These are phyloP conservation scores for Teunomyces atbi DNA, from an alignment of 805 yeast genomes.

Conservation along the genomic window DNA sequence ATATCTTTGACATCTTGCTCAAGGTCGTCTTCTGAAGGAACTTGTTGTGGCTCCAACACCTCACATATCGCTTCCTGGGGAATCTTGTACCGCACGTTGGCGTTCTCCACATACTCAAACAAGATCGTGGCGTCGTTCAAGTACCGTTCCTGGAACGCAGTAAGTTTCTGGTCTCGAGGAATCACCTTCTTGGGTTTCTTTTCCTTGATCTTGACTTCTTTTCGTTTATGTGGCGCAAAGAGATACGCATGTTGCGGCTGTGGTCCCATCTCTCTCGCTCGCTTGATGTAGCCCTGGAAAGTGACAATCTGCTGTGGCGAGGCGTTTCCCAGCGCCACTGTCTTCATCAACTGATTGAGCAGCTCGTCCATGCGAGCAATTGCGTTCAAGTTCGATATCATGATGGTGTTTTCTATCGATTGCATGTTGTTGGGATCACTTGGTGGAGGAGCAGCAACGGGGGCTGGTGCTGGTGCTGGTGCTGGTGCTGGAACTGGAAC, in stretches of 20 bases:
- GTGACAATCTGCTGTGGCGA: constrained; percentile 65
- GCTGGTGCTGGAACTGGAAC: neutral
- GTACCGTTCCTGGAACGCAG: constrained; percentile 77
- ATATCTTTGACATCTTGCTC: constrained; percentile 35
- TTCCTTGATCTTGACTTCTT: constrained; percentile 14
- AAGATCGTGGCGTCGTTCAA: constrained; percentile 68
- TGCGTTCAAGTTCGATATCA: constrained; percentile 81
- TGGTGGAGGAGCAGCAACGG: constrained; percentile 2
- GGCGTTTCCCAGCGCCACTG: constrained; percentile 83
- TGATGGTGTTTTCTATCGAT: constrained; percentile 67
- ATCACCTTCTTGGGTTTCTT: constrained; percentile 10
- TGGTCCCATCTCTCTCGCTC: constrained; percentile 75
- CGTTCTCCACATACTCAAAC: constrained; percentile 81
- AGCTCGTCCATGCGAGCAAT: constrained; percentile 74
- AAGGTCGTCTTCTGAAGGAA: constrained; percentile 4
- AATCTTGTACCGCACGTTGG: constrained; percentile 66
- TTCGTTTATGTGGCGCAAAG: constrained; percentile 19
- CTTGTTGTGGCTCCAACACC: constrained; percentile 25
- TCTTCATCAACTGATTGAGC: constrained; percentile 71
- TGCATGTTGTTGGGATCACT: constrained; percentile 38
- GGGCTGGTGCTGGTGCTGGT: neutral
- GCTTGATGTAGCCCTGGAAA: constrained; percentile 77
- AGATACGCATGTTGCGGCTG: constrained; percentile 41
- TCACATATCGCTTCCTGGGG: constrained; percentile 81
- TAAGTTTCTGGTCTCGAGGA: constrained; percentile 55